Conservation (phyloP, 73 alveolate species). For the Blepharisma japonicum region DNA sequence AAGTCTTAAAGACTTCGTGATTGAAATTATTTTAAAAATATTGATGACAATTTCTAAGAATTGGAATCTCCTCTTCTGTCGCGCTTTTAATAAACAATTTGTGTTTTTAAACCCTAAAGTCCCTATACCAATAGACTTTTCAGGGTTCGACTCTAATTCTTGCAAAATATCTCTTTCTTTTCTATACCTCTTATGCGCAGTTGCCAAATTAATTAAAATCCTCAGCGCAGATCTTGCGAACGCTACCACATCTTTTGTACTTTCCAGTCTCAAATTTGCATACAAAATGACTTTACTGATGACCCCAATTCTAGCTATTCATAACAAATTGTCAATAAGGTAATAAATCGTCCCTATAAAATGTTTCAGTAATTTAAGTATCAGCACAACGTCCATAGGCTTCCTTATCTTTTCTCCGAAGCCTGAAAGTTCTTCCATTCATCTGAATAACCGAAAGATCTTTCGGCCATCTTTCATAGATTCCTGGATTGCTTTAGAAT, state of each 20-base stretch:
- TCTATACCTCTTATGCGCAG: constrained; percentile 11
- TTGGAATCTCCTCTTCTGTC: constrained; percentile 20
- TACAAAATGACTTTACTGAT: neutral
- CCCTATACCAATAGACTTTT: neutral
- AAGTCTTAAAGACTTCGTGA: neutral
- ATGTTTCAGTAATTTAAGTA: constrained; percentile 2
- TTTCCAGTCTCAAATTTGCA: neutral
- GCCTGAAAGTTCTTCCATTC: constrained; percentile 11
- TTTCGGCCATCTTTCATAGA: constrained; percentile 15
- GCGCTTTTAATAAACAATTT: neutral
- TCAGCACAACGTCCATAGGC: neutral
- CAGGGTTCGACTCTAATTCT: neutral
- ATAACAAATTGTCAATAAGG: neutral
- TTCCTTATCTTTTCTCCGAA: neutral
- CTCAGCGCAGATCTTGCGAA: neutral
- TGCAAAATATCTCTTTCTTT: neutral
- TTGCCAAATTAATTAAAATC: neutral
- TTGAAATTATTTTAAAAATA: neutral
- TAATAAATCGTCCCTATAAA: neutral
- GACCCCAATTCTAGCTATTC: neutral
- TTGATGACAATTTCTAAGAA: constrained; percentile 5
- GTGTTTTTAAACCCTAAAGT: neutral
- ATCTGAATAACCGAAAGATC: neutral
- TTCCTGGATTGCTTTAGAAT: neutral
- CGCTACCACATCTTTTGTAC: neutral